Conservation (phyloP, 306 rosid genomes). For the Phaseolus lunatus region DNA sequence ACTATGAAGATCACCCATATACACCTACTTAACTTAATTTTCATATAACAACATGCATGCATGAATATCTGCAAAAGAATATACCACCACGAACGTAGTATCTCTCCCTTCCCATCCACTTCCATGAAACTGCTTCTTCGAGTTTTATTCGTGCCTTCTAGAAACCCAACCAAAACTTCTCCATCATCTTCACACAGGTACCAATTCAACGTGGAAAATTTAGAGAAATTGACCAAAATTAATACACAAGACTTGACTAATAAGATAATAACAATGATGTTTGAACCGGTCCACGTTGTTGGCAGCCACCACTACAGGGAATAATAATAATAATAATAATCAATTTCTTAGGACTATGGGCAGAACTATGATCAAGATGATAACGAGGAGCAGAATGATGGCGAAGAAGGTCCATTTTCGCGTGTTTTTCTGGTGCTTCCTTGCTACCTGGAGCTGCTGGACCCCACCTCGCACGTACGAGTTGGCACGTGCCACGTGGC, state of each 20-base stretch:
- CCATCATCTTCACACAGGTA: not conserved
- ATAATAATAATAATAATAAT: too few relatives aligned
- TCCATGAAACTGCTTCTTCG: too few relatives aligned
- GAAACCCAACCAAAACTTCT: not conserved
- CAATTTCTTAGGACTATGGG: slow-evolving; percentile 45
- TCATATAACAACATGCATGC: not conserved
- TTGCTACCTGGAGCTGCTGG: slow-evolving; percentile 61
- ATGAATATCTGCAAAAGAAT: not conserved
- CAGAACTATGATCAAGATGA: slow-evolving; percentile 60
- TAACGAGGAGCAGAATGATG: slow-evolving; percentile 57
- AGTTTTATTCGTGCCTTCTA: too few relatives aligned
- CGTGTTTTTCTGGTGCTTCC: slow-evolving; percentile 66
- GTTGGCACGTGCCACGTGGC: slow-evolving; percentile 72
- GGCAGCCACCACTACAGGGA: slow-evolving; percentile 2
- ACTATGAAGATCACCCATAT: not conserved
- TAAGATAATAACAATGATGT: not conserved
- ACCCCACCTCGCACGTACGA: slow-evolving; percentile 72
- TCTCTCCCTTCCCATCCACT: too few relatives aligned
- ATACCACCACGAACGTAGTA: not conserved
- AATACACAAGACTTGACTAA: slow-evolving; percentile 40
- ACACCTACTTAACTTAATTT: not conserved
- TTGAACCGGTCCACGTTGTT: slow-evolving; percentile 33
- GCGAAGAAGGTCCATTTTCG: slow-evolving; percentile 72
- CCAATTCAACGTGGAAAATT: not conserved
- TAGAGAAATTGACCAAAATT: not conserved